Evolutionary conservation across 2,329 filamentous ascomycete genomes (phyloP), one percentile per base, ranked within the genome.

Genomic region (Blumeria hordei): DNA sequence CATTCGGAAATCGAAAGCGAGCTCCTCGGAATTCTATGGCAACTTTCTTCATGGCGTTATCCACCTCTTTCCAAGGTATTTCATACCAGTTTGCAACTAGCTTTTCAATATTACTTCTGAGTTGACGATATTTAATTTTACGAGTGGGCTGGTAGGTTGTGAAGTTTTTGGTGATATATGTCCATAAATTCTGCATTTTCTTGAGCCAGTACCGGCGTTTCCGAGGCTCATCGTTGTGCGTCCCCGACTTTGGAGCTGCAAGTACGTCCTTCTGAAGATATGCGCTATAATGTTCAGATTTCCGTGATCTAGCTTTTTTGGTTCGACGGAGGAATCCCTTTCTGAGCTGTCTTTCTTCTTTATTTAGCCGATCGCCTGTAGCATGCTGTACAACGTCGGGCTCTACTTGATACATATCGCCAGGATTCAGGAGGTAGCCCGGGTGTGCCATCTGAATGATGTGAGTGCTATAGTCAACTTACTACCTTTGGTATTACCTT

Each of bases 331-430:
- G 14, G 32, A 35, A 52, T 16, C n/a, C 16, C 18, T 36, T 18
- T 58, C 54, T 12, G 11, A 52, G 12, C 11, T 32, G n/a, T 36
- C 18, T 52, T 16, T 52, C 18, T 52, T 74, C 68, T 69, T 88
- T 92, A 18, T 52, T 36, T 52, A 52, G 16, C 52, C 77, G 76
- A 32, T 76, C 74, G 57, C 92, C 92, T 0, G 88, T 94, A 36
- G 86, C 90, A 63, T 77, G 88, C 68, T 98, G 75, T 56, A 98
- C 92, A 62, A 82, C 80, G 41, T 94, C 86, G 37, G 85, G 75
- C 18, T 95, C 84, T 62, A 98, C 90, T 67, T 94, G 87, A 74
- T 98, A 98, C 80, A 98, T 86, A 67, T 98, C 92, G 61, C 92
- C 92, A 2, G 92, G 93, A 68, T 98, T 98, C 41, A 98, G 77